phyloP scores from a whole-genome alignment of 192 early-diverging fungal species.

The Linnemannia schmuckeri region DNA sequence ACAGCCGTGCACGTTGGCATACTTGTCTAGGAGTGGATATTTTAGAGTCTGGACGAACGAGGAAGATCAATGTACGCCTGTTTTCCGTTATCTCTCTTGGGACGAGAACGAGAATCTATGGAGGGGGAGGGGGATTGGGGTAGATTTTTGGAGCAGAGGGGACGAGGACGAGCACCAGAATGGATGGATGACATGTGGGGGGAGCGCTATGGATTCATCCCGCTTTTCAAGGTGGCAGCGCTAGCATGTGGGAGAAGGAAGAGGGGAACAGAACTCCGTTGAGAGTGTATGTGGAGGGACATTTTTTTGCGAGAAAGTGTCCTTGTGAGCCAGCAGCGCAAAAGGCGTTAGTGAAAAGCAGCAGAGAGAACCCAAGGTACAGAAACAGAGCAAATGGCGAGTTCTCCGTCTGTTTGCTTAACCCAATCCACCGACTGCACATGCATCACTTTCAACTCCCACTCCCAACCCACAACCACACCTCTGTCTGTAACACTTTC shows the following conservation, averaged over 20 bases:
- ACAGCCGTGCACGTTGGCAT: not conserved
- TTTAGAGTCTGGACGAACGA: not conserved
- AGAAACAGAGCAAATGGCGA: not conserved
- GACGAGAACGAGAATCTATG: not conserved
- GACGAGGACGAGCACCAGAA: not conserved
- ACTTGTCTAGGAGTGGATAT: not conserved
- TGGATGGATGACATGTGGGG: slow-evolving; percentile 4
- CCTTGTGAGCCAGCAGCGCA: not conserved
- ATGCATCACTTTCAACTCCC: not conserved
- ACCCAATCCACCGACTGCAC: not conserved
- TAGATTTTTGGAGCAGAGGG: not conserved
- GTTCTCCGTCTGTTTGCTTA: not conserved
- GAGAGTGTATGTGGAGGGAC: not conserved
- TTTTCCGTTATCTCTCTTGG: not conserved
- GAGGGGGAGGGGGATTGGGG: not conserved
- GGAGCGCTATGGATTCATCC: not conserved
- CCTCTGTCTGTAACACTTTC: not conserved
- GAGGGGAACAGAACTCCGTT: not conserved
- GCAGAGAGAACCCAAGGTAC: not conserved
- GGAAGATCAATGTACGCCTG: not conserved
- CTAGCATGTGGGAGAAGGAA: not conserved
- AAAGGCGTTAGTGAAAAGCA: not conserved
- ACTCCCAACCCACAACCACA: not conserved
- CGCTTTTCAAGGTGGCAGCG: not conserved
- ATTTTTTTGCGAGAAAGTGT: not conserved